Conservation (phyloP, 192 early-diverging fungal genomes). For the Pecoramyces ruminantium region DNA sequence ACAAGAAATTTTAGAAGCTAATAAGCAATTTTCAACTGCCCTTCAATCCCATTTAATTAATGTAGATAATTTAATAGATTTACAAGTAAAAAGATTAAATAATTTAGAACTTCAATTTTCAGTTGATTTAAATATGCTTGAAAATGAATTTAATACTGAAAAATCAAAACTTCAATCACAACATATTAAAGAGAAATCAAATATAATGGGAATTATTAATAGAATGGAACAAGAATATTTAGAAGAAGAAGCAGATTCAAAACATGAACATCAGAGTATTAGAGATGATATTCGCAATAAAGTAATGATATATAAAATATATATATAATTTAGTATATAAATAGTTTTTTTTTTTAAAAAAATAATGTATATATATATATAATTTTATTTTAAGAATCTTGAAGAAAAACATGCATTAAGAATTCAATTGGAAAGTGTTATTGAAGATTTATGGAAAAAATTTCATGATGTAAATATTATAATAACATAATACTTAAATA, state of each 20-base stretch:
- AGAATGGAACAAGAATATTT: constrained; percentile 33
- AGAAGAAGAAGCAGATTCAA: constrained; percentile 41
- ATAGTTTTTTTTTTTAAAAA: too few species aligned
- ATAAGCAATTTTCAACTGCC: constrained; percentile 31
- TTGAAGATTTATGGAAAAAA: constrained; percentile 40
- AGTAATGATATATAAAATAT: too few species aligned
- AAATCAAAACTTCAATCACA: constrained; percentile 20
- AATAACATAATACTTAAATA: too few species aligned
- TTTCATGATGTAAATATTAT: constrained; percentile 31
- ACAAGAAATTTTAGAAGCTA: constrained; percentile 22
- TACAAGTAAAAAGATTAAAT: constrained; percentile 25
- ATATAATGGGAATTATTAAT: constrained; percentile 34
- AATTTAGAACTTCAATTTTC: constrained; percentile 25
- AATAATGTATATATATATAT: not conserved
- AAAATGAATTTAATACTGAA: constrained; percentile 34
- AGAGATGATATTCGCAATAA: constrained; percentile 47
- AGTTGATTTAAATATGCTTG: constrained; percentile 21
- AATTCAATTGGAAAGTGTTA: constrained; percentile 39
- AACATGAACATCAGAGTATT: constrained; percentile 35
- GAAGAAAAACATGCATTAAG: constrained; percentile 44
- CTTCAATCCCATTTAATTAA: constrained; percentile 33
- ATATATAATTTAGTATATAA: too few species aligned
- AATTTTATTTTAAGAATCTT: constrained; percentile 14
- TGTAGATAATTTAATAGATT: constrained; percentile 31
- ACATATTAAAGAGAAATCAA: constrained; percentile 27